Conservation (phyloP, 2,329 filamentous ascomycete genomes). For the Ustulina deusta region DNA sequence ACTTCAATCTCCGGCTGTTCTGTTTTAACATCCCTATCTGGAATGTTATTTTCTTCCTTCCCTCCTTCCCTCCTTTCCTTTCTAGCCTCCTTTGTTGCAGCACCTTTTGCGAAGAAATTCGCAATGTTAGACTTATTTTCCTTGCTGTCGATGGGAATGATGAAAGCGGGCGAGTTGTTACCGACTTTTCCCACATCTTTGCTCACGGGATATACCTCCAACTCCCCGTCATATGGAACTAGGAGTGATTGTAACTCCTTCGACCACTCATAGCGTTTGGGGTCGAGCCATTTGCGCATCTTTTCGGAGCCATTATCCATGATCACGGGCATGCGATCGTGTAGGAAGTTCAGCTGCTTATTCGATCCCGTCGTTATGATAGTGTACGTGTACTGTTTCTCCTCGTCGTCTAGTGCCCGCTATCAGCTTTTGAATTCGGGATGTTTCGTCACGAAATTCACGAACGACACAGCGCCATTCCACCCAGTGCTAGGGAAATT, state of each 20-base stretch:
- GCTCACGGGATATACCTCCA: slow-evolving; percentile 87
- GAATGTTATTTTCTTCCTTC: background rate
- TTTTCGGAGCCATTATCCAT: slow-evolving; percentile 79
- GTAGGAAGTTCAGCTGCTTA: slow-evolving; percentile 83
- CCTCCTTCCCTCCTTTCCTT: background rate
- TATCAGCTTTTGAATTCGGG: slow-evolving; percentile 3
- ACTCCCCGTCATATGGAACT: slow-evolving; percentile 80
- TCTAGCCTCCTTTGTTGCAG: slow-evolving; percentile 39
- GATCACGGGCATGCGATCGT: slow-evolving; percentile 96
- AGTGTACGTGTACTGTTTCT: slow-evolving; percentile 87
- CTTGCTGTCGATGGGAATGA: slow-evolving; percentile 83
- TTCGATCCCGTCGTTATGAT: slow-evolving; percentile 93
- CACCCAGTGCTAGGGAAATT: background rate
- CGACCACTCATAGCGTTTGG: slow-evolving; percentile 77
- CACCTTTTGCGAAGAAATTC: slow-evolving; percentile 83
- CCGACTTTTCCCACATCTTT: slow-evolving; percentile 95
- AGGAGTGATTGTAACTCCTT: slow-evolving; percentile 81
- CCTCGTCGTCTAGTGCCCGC: slow-evolving; percentile 58
- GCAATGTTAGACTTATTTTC: slow-evolving; percentile 95
- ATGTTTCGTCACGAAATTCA: background rate
- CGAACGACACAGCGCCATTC: background rate
- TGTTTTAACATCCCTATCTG: slow-evolving; percentile 5
- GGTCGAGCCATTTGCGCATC: slow-evolving; percentile 83
- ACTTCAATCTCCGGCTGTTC: slow-evolving; percentile 44
- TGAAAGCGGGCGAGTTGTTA: slow-evolving; percentile 86